phyloP scores from a whole-genome alignment of 148 eudicot genomes.

The Salicornia ramosissima region DNA sequence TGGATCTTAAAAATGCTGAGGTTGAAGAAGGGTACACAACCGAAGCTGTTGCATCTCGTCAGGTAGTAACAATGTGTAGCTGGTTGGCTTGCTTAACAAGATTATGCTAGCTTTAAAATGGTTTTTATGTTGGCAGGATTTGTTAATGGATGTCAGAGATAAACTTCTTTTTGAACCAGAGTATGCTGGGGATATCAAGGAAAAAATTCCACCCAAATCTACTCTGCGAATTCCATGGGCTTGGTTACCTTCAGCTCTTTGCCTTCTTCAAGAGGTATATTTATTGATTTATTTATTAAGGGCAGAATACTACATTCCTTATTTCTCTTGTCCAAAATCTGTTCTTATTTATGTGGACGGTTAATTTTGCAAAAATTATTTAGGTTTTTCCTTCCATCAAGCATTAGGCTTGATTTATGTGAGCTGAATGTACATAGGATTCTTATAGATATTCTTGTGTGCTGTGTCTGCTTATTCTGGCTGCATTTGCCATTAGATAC shows the following conservation, averaged over 20 bases:
- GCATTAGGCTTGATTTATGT: neutral
- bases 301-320: neutral
- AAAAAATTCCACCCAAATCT: constrained; percentile 75
- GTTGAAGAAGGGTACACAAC: constrained; percentile 84
- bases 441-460: neutral
- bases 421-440: neutral
- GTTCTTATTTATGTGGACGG: neutral
- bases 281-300: neutral
- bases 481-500: neutral
- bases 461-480: neutral
- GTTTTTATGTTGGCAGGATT: constrained; percentile 47
- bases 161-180: constrained; percentile 97
- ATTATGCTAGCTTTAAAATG: constrained; percentile 2
- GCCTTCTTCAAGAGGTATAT: constrained; percentile 97
- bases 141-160: constrained; percentile 90
- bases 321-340: too few relatives aligned
- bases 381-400: too few relatives aligned
- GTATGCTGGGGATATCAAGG: constrained; percentile 90
- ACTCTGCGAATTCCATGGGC: constrained; percentile 85
- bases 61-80: constrained; percentile 38
- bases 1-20: constrained; percentile 78
- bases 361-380: neutral
- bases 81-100: neutral
- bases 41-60: constrained; percentile 78
- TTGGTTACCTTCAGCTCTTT: constrained; percentile 94